Evolutionary conservation across 495 filamentous ascomycete species (phyloP).

Genomic region (Penicillium paxilli): DNA sequence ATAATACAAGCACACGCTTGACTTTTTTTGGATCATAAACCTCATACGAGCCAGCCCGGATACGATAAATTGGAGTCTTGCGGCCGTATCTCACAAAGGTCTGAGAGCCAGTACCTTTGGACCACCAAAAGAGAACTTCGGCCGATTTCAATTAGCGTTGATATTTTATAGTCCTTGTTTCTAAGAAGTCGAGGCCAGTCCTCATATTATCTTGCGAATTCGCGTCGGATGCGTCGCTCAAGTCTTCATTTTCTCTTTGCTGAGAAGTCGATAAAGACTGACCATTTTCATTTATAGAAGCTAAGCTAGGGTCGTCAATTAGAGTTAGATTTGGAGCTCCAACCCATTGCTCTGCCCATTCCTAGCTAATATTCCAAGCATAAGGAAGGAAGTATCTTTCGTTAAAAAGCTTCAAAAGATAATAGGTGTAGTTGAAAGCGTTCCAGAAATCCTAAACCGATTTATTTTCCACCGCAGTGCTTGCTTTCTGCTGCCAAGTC

Average conservation of each 20-base stretch:
- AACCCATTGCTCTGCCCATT: conserved; percentile 1
- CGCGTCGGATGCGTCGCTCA: background rate
- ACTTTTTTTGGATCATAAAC: conserved; percentile 11
- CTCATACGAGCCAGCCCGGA: conserved; percentile 20
- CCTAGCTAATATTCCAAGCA: conserved; percentile 6
- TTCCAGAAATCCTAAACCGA: background rate
- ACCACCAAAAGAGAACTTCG: conserved; percentile 53
- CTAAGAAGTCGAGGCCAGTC: conserved; percentile 8
- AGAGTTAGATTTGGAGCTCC: background rate
- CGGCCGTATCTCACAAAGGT: conserved; percentile 21
- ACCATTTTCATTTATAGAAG: background rate
- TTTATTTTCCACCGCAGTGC: background rate
- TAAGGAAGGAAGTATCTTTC: conserved; percentile 8
- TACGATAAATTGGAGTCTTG: conserved; percentile 14
- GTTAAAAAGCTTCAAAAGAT: conserved; percentile 11
- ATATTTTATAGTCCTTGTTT: conserved; percentile 8
- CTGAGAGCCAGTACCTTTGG: conserved; percentile 21
- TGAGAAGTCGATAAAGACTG: background rate
- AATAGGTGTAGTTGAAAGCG: conserved; percentile 4
- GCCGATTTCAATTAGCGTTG: conserved; percentile 26
- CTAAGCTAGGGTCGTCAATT: background rate
- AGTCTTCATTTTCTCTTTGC: background rate
- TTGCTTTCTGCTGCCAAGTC: background rate
- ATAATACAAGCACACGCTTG: conserved; percentile 7
- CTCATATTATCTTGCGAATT: background rate